A percentile compares a stretch with the other conserved stretches of the same genome.
phyloP scores from a whole-genome alignment of 306 rosid species.

The Sechiopsis laciniata region DNA sequence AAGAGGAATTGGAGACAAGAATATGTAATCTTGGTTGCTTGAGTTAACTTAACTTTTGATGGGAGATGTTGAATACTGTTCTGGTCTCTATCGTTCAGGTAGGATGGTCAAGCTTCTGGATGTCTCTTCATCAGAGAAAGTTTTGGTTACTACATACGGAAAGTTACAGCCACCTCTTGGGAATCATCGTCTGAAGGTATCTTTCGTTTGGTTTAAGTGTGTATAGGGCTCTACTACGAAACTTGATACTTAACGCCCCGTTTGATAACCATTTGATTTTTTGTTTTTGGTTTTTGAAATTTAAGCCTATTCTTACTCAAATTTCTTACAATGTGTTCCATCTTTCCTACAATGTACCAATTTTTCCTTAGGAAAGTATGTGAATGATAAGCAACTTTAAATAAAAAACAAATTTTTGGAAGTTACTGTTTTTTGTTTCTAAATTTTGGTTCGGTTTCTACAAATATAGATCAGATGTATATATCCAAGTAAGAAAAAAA shows the following conservation, averaged over 20 bases:
- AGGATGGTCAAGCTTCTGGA: conserved; percentile 81
- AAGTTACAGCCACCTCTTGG: conserved; percentile 96
- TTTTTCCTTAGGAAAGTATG: too few species aligned
- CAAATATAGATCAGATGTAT: too few species aligned
- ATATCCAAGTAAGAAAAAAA: too few species aligned
- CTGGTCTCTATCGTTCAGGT: conserved; percentile 42
- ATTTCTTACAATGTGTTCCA: too few species aligned
- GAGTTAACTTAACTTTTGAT: background rate
- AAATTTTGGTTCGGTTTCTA: too few species aligned
- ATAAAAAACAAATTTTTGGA: too few species aligned
- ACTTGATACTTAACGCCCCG: background rate
- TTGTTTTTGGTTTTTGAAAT: too few species aligned
- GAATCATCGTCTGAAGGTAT: conserved; percentile 91
- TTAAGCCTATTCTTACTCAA: too few species aligned
- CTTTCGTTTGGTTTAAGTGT: conserved; percentile 12
- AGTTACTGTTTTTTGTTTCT: too few species aligned
- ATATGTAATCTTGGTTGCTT: conserved; percentile 11
- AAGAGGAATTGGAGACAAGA: background rate
- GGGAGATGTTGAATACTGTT: conserved; percentile 1
- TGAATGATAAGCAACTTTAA: too few species aligned
- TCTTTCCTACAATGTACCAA: too few species aligned
- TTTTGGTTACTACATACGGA: conserved; percentile 79
- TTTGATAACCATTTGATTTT: background rate
- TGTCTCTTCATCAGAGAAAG: conserved; percentile 60
- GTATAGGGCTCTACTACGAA: background rate